Base-by-base conservation (phyloP, 1,284 basidiomycete genomes). In the Phenoliferia sp. region DNA sequence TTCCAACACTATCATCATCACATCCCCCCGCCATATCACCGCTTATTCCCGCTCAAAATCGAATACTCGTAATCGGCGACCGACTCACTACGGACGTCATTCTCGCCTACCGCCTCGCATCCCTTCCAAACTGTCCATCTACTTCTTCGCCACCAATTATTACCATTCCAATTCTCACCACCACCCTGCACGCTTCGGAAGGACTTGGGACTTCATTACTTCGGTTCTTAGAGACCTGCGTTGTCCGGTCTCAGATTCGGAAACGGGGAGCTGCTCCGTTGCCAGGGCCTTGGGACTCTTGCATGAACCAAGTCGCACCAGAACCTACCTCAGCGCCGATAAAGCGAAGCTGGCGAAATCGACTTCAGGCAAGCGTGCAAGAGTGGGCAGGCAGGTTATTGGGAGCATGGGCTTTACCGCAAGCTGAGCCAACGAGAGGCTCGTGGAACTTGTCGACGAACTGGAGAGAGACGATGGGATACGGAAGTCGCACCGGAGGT, bases 61-160 rank as follows among this genome's bases (percentile, higher is more conserved):
- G 26, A 60, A 26, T 96, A 36, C 80, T 96, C 67, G 80, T 96
- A 26, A 86, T 98, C 15, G 94, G 94, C 1, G 94, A 98, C 80
- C 84, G 94, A 15, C 81, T 94, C 52, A 90, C 94, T 76, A 98
- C 94, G 0, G 94, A 98, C 78, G 82, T 94, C 26, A 85, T 96
- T 56, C 83, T 97, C 76, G 89, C 92, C 6, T 88, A 90, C 72
- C 87, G 92, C 26, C 29, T 48, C 50, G 44, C 48, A 58, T 15
- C 31, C 50, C 56, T 26, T 44, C 44, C 36, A 59, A 31, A 59
- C 55, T 59, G 56, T 36, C 12, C 50, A 44, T 36, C 61, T 36
- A n/a, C 35, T 44, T 35, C 44, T 26, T 59, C 55, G n/a, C 28
- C 31, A 32, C 34, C 58, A 7, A 62, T 74, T 15, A 56, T 70